A percentile compares a stretch with the other conserved stretches of the same genome.
Evolutionary conservation across 208 protist genomes (phyloP).

Genomic region (Leishmania mexicana): DNA sequence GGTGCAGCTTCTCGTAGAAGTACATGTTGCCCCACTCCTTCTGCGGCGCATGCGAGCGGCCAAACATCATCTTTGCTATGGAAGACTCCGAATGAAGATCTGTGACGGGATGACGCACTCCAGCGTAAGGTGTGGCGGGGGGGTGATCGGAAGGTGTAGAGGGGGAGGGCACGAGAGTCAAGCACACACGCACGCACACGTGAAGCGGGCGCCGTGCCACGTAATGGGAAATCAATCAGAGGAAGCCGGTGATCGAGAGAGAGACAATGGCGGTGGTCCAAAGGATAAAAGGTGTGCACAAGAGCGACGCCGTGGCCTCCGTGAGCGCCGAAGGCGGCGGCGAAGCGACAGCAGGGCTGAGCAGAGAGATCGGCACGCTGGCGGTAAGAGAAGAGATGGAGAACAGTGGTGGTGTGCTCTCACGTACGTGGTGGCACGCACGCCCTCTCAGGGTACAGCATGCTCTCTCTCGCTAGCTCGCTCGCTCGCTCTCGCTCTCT

Average conservation of each 20-base stretch:
- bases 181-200: neutral
- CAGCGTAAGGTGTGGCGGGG: neutral
- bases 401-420: neutral
- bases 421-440: neutral
- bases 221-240: neutral
- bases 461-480: neutral
- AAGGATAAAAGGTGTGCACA: neutral
- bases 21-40: slow-evolving; percentile 87
- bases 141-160: neutral
- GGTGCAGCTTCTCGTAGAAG: slow-evolving; percentile 85
- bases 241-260: neutral
- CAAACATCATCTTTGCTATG: slow-evolving; percentile 61
- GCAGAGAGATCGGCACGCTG: neutral
- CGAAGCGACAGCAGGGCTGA: neutral
- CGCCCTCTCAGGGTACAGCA: neutral
- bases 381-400: neutral
- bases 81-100: neutral
- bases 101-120: neutral
- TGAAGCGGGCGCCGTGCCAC: neutral
- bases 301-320: neutral
- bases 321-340: neutral
- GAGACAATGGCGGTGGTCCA: neutral
- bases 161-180: neutral
- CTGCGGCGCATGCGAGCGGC: slow-evolving; percentile 58
- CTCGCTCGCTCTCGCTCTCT: neutral